phyloP scores from a whole-genome alignment of 345 rosid species.

The Eucalyptus globulus region DNA sequence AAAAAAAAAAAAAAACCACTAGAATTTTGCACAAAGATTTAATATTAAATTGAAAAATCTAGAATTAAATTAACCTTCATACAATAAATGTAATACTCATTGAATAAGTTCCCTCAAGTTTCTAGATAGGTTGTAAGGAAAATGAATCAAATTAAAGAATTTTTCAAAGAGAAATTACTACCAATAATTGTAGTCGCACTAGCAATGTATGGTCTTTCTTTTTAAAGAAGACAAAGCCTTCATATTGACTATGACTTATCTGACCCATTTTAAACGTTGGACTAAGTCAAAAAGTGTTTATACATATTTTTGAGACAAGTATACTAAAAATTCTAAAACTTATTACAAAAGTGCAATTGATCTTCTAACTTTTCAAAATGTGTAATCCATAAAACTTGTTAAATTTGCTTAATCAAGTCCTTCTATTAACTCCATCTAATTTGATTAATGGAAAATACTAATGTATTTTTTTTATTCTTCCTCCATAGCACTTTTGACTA shows the following conservation, averaged over 20 bases:
- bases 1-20: background rate
- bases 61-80: background rate
- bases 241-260: background rate
- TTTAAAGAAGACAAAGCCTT: background rate
- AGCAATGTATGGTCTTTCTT: background rate
- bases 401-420: too few species aligned
- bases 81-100: background rate
- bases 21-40: background rate
- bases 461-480: background rate
- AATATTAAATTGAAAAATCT: background rate
- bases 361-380: too few species aligned
- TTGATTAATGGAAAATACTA: background rate
- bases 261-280: background rate
- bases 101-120: background rate
- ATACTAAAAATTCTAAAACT: background rate
- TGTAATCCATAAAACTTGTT: too few species aligned
- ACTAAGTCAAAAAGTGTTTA: background rate
- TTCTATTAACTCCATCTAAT: background rate
- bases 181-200: background rate
- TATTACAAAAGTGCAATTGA: too few species aligned
- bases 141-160: background rate
- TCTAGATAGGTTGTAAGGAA: background rate
- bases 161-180: background rate
- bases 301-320: background rate
- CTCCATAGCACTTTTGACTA: rapidly evolving